Percentiles rank a stretch among this genome's conserved stretches.
Conservation (phyloP, 2,329 filamentous ascomycete species). For the Fusarium guadeloupense region DNA sequence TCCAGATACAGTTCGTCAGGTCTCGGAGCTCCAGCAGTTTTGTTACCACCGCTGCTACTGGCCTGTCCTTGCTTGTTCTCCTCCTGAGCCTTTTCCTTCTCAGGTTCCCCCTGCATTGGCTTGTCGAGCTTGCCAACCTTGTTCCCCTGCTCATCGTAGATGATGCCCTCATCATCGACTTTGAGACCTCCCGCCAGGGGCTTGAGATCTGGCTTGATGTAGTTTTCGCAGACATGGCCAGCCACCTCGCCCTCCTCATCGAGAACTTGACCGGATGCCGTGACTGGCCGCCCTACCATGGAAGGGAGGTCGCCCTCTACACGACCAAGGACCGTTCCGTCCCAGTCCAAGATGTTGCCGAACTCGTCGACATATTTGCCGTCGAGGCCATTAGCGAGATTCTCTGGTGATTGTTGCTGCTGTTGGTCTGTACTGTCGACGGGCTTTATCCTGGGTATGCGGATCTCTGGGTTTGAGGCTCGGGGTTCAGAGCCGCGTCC, state of each 20-base stretch:
- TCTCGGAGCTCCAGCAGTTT: conserved; percentile 47
- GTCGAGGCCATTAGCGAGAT: conserved; percentile 54
- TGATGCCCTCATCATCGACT: conserved; percentile 66
- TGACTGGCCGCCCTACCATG: conserved; percentile 61
- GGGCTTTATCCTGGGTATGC: conserved; percentile 54
- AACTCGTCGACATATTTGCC: conserved; percentile 63
- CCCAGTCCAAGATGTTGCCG: conserved; percentile 61
- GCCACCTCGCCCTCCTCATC: conserved; percentile 82
- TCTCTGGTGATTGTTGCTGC: conserved; percentile 37
- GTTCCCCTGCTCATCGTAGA: conserved; percentile 65
- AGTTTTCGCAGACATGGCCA: conserved; percentile 73
- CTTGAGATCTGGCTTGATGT: conserved; percentile 60
- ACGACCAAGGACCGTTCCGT: conserved; percentile 61
- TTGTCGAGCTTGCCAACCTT: conserved; percentile 70
- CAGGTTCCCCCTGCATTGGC: conserved; percentile 34
- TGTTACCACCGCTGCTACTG: neutral
- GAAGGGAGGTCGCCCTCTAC: conserved; percentile 64
- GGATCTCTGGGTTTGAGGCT: conserved; percentile 40
- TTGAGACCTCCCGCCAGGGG: conserved; percentile 62
- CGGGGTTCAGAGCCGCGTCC: conserved; percentile 19
- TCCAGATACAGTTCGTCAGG: conserved; percentile 64
- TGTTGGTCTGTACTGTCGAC: conserved; percentile 41
- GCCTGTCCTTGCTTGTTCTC: neutral
- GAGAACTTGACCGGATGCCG: conserved; percentile 63
- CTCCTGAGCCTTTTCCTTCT: conserved; percentile 3